phyloP scores from a whole-genome alignment of 495 filamentous ascomycete species.

The Penicillium cinerascens region DNA sequence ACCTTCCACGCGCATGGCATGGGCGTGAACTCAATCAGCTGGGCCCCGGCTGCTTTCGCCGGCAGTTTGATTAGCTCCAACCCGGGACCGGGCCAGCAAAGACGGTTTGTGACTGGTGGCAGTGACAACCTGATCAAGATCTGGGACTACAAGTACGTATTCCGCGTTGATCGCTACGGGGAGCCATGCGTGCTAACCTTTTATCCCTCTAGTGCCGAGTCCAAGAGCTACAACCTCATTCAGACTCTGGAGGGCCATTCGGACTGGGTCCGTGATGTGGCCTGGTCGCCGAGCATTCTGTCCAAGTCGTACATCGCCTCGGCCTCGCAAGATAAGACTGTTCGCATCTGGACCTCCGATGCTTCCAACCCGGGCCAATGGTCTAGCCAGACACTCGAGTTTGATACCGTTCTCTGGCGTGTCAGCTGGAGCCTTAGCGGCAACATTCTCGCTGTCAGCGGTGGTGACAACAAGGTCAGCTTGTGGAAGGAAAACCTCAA shows the following conservation, averaged over 20 bases:
- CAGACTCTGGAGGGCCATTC: conserved; percentile 71
- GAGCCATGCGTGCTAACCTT: conserved; percentile 8
- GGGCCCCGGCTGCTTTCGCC: conserved; percentile 80
- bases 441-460: conserved; percentile 90
- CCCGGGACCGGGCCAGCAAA: conserved; percentile 55
- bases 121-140: conserved; percentile 90
- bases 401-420: conserved; percentile 88
- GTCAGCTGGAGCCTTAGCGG: conserved; percentile 98
- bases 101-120: conserved; percentile 90
- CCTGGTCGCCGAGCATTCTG: conserved; percentile 91
- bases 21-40: conserved; percentile 91
- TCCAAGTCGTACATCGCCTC: conserved; percentile 94
- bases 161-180: background rate
- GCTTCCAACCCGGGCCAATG: conserved; percentile 62
- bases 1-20: conserved; percentile 89
- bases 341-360: conserved; percentile 90
- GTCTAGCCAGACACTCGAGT: conserved; percentile 76
- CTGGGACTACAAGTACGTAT: conserved; percentile 64
- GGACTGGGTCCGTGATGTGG: conserved; percentile 98
- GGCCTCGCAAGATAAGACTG: conserved; percentile 93
- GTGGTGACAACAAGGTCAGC: conserved; percentile 94
- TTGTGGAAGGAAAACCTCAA: conserved; percentile 58
- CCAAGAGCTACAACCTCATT: conserved; percentile 50
- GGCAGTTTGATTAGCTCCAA: conserved; percentile 73
- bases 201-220: conserved; percentile 40